Conservation (phyloP, 2,329 filamentous ascomycete genomes). For the Pseudocercospora pini-densiflorae region DNA sequence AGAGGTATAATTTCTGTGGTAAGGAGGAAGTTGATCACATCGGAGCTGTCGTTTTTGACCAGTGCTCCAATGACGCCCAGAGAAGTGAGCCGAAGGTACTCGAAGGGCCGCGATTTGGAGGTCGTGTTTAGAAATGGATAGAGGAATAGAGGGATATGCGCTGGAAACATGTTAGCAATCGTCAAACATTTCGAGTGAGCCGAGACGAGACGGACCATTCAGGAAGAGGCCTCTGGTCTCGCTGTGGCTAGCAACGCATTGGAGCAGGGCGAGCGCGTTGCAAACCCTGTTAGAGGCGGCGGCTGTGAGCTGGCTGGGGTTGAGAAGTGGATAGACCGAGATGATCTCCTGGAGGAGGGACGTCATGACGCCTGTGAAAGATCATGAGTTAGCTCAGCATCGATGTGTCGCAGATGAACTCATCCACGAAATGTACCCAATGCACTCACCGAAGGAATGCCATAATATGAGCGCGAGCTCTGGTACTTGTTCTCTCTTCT, state of each 20-base stretch:
- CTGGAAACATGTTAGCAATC: conserved; percentile 53
- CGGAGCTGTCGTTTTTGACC: conserved; percentile 98
- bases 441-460: conserved; percentile 88
- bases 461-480: conserved; percentile 95
- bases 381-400: conserved; percentile 19
- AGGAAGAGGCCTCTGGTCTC: conserved; percentile 93
- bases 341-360: conserved; percentile 98
- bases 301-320: conserved; percentile 94
- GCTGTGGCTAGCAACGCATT: conserved; percentile 97
- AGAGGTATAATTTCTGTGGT: conserved; percentile 98
- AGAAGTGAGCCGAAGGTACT: conserved; percentile 94
- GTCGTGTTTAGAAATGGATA: conserved; percentile 99
- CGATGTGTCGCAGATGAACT: neutral
- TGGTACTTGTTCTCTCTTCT: conserved; percentile 97
- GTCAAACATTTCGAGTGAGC: neutral
- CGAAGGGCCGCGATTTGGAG: conserved; percentile 95
- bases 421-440: neutral
- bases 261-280: conserved; percentile 91
- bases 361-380: conserved; percentile 85
- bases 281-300: conserved; percentile 98
- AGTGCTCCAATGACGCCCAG: conserved; percentile 95
- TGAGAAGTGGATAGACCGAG: conserved; percentile 94
- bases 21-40: conserved; percentile 98
- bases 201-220: conserved; percentile 66
- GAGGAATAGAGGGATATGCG: conserved; percentile 95